Conservation (phyloP, 192 early-diverging fungal species). For the Gryganskiella cystojenkinii region DNA sequence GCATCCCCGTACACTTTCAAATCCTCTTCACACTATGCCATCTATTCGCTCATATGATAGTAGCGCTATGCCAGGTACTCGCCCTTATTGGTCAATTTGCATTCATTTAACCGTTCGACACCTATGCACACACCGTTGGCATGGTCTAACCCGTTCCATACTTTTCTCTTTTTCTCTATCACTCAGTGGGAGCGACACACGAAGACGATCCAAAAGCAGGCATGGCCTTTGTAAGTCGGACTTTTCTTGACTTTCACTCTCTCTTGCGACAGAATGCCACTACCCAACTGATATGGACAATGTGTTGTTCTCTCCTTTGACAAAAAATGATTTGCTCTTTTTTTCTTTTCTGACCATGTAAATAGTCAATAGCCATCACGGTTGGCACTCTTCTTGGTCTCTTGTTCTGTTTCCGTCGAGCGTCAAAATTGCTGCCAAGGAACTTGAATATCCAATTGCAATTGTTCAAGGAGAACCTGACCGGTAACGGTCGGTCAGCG, state of each 20-base stretch:
- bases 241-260: background rate
- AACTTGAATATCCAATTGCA: slow-evolving; percentile 40
- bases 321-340: background rate
- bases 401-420: slow-evolving; percentile 38
- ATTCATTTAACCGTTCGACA: background rate
- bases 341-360: background rate
- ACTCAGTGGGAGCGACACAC: background rate
- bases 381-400: slow-evolving; percentile 24
- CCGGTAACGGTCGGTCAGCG: background rate
- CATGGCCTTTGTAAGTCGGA: slow-evolving; percentile 47
- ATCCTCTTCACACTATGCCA: slow-evolving; percentile 10
- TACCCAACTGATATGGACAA: background rate
- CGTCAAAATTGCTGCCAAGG: slow-evolving; percentile 32
- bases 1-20: background rate
- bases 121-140: background rate
- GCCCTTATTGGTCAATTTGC: background rate
- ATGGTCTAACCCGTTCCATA: background rate
- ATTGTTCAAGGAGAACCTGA: slow-evolving; percentile 23
- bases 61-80: background rate
- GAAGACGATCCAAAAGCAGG: slow-evolving; percentile 25
- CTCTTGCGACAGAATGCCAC: background rate
- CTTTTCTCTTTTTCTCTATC: background rate
- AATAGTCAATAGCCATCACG: slow-evolving; percentile 31
- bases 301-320: background rate
- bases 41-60: slow-evolving; percentile 11